Conservation (phyloP, 75 land plant species). For the Cupressus sempervirens region DNA sequence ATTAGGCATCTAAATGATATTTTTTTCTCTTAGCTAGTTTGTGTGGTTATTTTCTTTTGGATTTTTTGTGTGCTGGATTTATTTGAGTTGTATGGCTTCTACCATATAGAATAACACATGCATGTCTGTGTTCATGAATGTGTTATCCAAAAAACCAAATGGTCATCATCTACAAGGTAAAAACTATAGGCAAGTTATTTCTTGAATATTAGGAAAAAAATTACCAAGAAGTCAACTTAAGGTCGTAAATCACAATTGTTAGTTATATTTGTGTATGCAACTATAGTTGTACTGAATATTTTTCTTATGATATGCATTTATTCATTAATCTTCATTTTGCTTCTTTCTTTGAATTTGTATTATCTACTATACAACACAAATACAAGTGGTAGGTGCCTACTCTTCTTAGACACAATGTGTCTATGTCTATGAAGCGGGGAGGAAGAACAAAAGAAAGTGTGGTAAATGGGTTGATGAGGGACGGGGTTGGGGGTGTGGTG, state of each 20-base stretch:
- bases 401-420: no score
- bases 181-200: no score
- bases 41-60: background rate
- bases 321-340: background rate
- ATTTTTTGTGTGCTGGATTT: background rate
- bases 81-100: background rate
- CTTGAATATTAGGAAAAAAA: background rate
- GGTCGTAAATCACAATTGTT: background rate
- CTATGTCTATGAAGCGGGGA: no score
- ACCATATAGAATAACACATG: background rate
- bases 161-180: background rate
- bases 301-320: background rate
- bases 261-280: background rate
- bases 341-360: background rate
- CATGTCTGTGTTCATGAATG: background rate
- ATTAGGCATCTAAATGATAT: background rate
- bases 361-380: no score
- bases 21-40: background rate
- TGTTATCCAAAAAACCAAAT: background rate
- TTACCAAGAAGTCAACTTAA: background rate
- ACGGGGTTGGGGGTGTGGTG: no score
- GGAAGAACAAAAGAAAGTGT: no score
- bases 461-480: no score
- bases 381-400: background rate
- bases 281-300: background rate